Conservation (phyloP, 2,329 filamentous ascomycete species). For the Bipolaris bicolor region DNA sequence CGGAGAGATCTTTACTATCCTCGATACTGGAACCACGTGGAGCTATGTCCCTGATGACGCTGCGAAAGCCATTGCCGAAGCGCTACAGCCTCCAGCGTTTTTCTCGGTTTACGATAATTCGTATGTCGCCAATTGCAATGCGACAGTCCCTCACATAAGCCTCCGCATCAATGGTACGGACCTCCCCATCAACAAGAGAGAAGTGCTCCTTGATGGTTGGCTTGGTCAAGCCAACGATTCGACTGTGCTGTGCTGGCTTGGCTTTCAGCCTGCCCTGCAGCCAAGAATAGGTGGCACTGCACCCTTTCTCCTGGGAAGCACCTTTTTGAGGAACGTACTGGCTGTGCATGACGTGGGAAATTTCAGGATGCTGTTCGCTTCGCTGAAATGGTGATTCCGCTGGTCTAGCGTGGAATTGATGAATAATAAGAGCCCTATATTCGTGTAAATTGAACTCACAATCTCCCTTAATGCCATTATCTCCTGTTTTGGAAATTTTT, state of each 20-base stretch:
- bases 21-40: not conserved
- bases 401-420: not conserved
- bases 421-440: not conserved
- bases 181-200: not conserved
- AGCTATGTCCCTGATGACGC: not conserved
- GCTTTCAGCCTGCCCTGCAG: not conserved
- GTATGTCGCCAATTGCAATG: not conserved
- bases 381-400: not conserved
- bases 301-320: not conserved
- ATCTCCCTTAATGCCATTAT: not conserved
- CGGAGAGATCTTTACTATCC: not conserved
- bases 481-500: not conserved
- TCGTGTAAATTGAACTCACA: not conserved
- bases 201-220: constrained; percentile 1
- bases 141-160: not conserved
- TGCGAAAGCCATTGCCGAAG: not conserved
- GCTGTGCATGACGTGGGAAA: not conserved
- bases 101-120: not conserved
- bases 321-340: not conserved
- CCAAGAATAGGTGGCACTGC: not conserved
- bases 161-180: constrained; percentile 5
- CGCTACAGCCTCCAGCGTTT: not conserved
- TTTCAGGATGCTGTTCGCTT: not conserved
- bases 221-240: not conserved
- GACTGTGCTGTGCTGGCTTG: not conserved